Percentiles rank a stretch among this genome's conserved stretches.
Evolutionary conservation across 2,329 filamentous ascomycete species (phyloP).

Genomic region (Arthroderma sp.): DNA sequence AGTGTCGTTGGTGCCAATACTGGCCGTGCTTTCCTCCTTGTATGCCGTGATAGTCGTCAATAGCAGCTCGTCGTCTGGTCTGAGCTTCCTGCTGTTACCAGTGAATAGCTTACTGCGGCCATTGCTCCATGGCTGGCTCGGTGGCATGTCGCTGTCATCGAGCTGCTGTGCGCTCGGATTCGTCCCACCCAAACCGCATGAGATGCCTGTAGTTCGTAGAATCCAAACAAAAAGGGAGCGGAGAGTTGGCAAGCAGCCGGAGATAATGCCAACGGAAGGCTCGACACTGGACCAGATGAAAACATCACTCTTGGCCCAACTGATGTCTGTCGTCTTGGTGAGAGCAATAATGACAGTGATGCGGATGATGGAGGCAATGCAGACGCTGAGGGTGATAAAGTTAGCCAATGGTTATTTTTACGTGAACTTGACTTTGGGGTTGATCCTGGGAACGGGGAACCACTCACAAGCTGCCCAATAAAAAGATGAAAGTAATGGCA

Average conservation of each 20-base stretch:
- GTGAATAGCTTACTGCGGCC: neutral
- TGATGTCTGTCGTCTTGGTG: slow-evolving; percentile 27
- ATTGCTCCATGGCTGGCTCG: neutral
- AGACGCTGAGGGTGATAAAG: slow-evolving; percentile 15
- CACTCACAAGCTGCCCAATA: slow-evolving; percentile 24
- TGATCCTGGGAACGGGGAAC: neutral
- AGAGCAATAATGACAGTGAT: slow-evolving; percentile 30
- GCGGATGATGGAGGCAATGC: slow-evolving; percentile 30
- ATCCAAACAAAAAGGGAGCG: slow-evolving; percentile 15
- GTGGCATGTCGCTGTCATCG: neutral
- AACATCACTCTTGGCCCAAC: slow-evolving; percentile 18
- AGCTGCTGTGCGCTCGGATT: neutral
- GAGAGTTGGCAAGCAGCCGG: slow-evolving; percentile 23
- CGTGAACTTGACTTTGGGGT: neutral
- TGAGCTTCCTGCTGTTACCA: neutral
- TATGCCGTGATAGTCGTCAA: neutral
- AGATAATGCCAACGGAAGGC: slow-evolving; percentile 23
- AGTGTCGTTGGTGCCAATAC: neutral
- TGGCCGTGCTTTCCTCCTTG: neutral
- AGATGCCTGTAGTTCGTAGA: neutral
- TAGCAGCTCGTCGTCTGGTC: neutral
- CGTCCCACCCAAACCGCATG: neutral
- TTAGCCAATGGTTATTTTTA: neutral
- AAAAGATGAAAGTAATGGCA: slow-evolving; percentile 24
- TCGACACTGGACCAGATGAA: slow-evolving; percentile 24